A percentile compares a stretch with the other conserved stretches of the same genome.
These are phyloP conservation scores for Solanum ossicruentum DNA, from an alignment of 257 asterid genomes.

Conservation along the genomic window DNA sequence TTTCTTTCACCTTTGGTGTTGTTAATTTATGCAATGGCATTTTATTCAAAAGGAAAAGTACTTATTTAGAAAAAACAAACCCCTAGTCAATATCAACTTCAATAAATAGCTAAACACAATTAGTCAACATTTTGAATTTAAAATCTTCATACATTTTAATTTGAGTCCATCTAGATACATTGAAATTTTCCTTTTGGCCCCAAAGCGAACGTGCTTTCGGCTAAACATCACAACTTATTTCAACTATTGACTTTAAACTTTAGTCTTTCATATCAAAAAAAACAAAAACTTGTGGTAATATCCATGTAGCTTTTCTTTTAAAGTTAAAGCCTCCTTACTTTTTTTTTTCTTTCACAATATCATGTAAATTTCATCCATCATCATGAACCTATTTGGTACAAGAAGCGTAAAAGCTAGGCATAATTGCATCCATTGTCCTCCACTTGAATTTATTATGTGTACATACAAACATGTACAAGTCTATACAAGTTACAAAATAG, in stretches of 20 bases:
- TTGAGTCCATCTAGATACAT: not conserved
- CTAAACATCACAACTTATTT: not conserved
- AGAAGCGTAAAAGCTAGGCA: not conserved
- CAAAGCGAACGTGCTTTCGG: not conserved
- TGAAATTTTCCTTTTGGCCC: not conserved
- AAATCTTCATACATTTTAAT: not conserved
- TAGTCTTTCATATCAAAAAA: not conserved
- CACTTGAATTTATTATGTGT: not conserved
- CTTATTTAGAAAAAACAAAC: not conserved
- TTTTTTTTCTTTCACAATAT: not conserved
- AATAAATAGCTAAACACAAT: not conserved
- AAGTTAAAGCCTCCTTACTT: not conserved
- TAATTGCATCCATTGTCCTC: not conserved
- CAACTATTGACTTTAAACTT: not conserved
- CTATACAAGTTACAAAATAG: not conserved
- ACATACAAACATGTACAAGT: not conserved
- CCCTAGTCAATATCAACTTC: not conserved
- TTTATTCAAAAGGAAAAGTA: not conserved
- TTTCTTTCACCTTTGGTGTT: not conserved
- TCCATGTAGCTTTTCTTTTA: not conserved
- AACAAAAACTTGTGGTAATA: not conserved
- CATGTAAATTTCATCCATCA: slow-evolving; percentile 2
- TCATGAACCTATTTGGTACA: not conserved
- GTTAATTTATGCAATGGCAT: not conserved
- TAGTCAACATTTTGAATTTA: not conserved